Conservation (phyloP, 2,329 filamentous ascomycete genomes). For the Oidium heveae region DNA sequence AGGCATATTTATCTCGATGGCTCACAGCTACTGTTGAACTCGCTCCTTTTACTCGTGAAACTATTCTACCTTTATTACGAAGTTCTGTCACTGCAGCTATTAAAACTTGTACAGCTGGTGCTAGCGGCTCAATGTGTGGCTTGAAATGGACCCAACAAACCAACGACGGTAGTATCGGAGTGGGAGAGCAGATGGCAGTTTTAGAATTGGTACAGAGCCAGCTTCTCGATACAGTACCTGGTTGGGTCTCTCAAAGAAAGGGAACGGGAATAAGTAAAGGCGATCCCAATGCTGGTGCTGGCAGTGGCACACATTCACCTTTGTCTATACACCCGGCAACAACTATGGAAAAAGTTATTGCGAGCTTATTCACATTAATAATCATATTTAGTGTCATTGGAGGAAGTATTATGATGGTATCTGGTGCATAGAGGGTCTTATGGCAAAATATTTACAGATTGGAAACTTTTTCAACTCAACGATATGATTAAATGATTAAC, state of each 20-base stretch:
- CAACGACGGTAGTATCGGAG: conserved; percentile 26
- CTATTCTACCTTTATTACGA: conserved; percentile 25
- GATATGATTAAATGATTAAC: too few species aligned
- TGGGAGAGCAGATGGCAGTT: conserved; percentile 30
- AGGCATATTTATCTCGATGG: conserved; percentile 35
- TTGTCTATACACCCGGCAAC: conserved; percentile 9
- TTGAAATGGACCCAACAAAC: conserved; percentile 28
- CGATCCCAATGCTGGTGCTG: neutral
- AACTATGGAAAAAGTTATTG: conserved; percentile 39
- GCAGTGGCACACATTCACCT: neutral
- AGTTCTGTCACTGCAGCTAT: conserved; percentile 33
- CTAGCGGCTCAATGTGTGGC: conserved; percentile 32
- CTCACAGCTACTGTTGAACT: conserved; percentile 29
- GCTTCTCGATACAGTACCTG: conserved; percentile 21
- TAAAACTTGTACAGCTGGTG: conserved; percentile 32
- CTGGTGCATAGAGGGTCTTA: neutral
- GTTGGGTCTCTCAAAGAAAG: conserved; percentile 22
- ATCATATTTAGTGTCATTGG: conserved; percentile 23
- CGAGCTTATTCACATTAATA: conserved; percentile 36
- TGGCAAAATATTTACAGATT: neutral
- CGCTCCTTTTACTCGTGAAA: conserved; percentile 26
- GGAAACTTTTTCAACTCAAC: too few species aligned
- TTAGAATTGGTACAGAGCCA: conserved; percentile 28
- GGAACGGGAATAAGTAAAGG: conserved; percentile 30
- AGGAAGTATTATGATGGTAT: neutral